Evolutionary conservation across 176 grass and related monocot genomes (phyloP).

Genomic region (Eleusine coracana): DNA sequence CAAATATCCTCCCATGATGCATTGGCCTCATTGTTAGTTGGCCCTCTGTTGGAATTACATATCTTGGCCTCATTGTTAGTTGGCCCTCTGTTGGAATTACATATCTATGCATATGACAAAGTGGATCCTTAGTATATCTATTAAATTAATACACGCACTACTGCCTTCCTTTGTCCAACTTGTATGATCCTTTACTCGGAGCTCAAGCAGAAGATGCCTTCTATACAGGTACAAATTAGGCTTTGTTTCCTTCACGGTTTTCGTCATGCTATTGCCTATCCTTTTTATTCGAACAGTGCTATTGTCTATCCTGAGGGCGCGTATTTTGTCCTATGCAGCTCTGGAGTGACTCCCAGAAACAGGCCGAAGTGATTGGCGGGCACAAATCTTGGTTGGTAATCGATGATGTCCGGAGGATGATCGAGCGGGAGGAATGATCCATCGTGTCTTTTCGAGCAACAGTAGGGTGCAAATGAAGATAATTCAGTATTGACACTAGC

Average conservation of each 20-base stretch:
- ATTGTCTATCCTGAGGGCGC: neutral
- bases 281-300: conserved; percentile 9
- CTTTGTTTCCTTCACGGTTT: conserved; percentile 42
- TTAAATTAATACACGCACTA: conserved; percentile 34
- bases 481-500: neutral
- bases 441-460: neutral
- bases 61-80: no score
- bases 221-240: conserved; percentile 75
- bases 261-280: conserved; percentile 26
- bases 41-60: conserved; percentile 28
- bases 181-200: conserved; percentile 30
- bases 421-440: conserved; percentile 72
- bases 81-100: conserved; percentile 38
- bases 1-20: conserved; percentile 34
- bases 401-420: conserved; percentile 74
- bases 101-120: conserved; percentile 14
- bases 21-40: conserved; percentile 44
- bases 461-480: neutral
- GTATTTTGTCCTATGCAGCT: conserved; percentile 56
- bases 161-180: conserved; percentile 48
- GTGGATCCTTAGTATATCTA: conserved; percentile 30
- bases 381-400: conserved; percentile 84
- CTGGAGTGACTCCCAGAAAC: conserved; percentile 64
- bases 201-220: conserved; percentile 89
- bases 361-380: conserved; percentile 70